These are phyloP conservation scores for Schizosaccharomyces osmophilus DNA, from an alignment of 805 yeast genomes.

Conservation along the genomic window DNA sequence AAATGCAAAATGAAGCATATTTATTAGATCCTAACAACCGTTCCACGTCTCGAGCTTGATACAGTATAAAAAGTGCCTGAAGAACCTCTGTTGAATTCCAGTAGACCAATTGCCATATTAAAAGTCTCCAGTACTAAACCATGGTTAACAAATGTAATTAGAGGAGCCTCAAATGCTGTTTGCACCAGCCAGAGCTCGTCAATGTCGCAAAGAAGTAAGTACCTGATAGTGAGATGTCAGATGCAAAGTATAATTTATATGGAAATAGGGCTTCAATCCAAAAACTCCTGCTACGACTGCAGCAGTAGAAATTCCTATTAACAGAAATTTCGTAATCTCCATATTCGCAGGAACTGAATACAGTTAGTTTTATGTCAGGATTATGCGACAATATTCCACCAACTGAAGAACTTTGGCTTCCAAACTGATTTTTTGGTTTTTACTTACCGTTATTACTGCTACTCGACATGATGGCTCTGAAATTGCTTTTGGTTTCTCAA, in stretches of 20 bases:
- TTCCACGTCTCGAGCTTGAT: constrained; percentile 18
- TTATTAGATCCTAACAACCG: constrained; percentile 18
- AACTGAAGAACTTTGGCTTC: no score
- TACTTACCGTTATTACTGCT: neutral
- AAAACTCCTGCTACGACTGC: neutral
- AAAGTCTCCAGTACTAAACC: constrained; percentile 4
- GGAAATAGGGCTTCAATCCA: neutral
- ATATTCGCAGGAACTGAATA: neutral
- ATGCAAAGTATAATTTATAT: neutral
- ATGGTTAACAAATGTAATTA: neutral
- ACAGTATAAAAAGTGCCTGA: constrained; percentile 15
- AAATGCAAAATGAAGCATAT: constrained; percentile 7
- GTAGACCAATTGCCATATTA: constrained; percentile 13
- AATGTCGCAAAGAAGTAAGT: neutral
- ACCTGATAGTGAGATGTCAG: neutral
- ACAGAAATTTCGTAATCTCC: neutral
- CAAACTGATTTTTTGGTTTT: neutral
- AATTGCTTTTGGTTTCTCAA: neutral
- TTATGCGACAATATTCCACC: no score
- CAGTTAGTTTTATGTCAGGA: no score
- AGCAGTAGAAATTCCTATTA: neutral
- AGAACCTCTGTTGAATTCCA: constrained; percentile 17
- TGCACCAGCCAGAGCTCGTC: no score
- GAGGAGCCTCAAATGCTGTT: no score
- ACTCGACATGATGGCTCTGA: neutral